These are phyloP conservation scores for Blastobotrys aristatus DNA, from an alignment of 1,139 yeast species.

Conservation along the genomic window DNA sequence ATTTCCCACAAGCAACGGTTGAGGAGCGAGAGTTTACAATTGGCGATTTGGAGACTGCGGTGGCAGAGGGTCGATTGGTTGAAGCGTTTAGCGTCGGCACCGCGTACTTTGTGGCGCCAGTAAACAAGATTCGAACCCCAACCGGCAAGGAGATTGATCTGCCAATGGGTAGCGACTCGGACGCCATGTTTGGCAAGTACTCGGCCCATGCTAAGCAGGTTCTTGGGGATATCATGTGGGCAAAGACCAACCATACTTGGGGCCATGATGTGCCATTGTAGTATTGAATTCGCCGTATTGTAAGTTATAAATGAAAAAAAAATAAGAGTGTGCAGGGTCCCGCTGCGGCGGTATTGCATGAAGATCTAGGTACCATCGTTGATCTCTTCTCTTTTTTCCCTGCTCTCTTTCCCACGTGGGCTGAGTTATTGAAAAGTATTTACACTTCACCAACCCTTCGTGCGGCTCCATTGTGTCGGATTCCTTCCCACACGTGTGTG, in stretches of 20 bases:
- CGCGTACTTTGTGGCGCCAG: constrained; percentile 42
- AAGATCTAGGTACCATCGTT: not conserved
- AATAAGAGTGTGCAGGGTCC: not conserved
- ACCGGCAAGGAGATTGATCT: constrained; percentile 35
- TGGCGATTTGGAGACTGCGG: constrained; percentile 36
- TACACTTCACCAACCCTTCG: too few species aligned
- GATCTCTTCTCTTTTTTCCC: not conserved
- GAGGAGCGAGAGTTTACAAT: constrained; percentile 39
- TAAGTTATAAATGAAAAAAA: not conserved
- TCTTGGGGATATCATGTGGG: constrained; percentile 39
- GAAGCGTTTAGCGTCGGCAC: constrained; percentile 45
- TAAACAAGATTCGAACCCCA: constrained; percentile 35
- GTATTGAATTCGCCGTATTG: not conserved
- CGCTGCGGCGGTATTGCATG: not conserved
- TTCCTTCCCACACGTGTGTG: too few species aligned
- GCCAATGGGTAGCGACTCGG: constrained; percentile 33
- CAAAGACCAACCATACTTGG: constrained; percentile 31
- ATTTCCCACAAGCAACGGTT: constrained; percentile 29
- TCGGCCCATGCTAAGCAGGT: constrained; percentile 33
- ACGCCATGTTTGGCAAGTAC: constrained; percentile 32
- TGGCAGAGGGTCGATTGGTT: constrained; percentile 37
- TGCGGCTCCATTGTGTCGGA: too few species aligned
- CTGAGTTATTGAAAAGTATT: not conserved
- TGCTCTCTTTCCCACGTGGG: not conserved
- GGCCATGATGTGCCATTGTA: constrained; percentile 16